Base-by-base conservation (phyloP, 345 rosid species). In the Euphorbia pulcherrima region DNA sequence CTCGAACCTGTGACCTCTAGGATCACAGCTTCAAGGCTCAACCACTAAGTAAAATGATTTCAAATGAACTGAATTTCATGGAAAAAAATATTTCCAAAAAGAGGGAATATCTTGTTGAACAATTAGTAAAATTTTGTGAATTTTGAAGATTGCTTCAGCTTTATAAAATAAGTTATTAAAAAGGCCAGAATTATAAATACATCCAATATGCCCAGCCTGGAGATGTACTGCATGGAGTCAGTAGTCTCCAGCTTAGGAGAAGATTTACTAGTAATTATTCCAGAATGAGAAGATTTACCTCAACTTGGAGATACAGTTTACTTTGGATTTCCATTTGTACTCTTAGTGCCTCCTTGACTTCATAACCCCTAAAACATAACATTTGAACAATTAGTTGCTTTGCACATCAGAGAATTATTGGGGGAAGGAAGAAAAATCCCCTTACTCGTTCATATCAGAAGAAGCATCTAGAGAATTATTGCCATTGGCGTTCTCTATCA, bases 241-340 rank as follows among this genome's bases (percentile, higher is more conserved):
- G 46, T 58, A 33, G 37, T 7, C 37, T 33, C 27, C 13, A 46
- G 18, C n/a, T 44, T 20, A 33, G 46, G 8, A 28, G 44, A 14
- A 46, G 12, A 56, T 12, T 17, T 26, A 47, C 2, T 2, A 8
- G 26, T 37, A 26, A 21, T 20, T 9, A 60, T 39, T 59, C 37
- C 35, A 29, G 21, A 35, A 21, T 13, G 0, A 16, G 30, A 62
- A 35, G 63, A 53, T 39, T 69, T 66, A 87, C 86, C 90, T 87
- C 96, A 46, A 86, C 91, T 81, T 81, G 91, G 79, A 87, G 80
- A 76, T 89, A 92, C 61, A 89, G 74, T 76, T 85, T 89, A 74
- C 92, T 89, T 73, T 91, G 84, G 68, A 88, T 87, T 80, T 91
- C 97, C 90, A 91, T 89, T 70, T 91, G 93, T 51, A 80, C 85